Conservation (phyloP, 2,329 filamentous ascomycete genomes). For the Monosporascus sp. region DNA sequence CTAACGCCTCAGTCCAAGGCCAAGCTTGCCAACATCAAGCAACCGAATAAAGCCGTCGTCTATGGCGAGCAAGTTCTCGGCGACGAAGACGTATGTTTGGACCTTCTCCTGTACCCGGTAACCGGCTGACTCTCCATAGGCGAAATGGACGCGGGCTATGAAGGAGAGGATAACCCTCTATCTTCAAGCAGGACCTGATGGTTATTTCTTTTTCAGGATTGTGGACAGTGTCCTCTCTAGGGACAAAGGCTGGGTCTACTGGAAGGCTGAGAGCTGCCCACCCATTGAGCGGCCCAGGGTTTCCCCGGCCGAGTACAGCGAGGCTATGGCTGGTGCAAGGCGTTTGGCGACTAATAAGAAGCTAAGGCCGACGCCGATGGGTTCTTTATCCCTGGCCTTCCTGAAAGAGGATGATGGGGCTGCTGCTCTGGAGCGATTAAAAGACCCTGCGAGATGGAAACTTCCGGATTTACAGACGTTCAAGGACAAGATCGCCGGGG, state of each 20-base stretch:
- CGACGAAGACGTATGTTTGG: constrained; percentile 71
- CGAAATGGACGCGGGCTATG: constrained; percentile 78
- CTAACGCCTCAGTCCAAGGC: constrained; percentile 77
- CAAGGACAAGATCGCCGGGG: constrained; percentile 66
- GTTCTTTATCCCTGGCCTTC: constrained; percentile 72
- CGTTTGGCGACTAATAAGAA: constrained; percentile 67
- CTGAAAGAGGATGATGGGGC: constrained; percentile 61
- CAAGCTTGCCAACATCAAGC: constrained; percentile 62
- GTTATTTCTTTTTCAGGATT: constrained; percentile 92
- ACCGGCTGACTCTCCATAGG: constrained; percentile 37
- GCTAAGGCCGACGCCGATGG: constrained; percentile 62
- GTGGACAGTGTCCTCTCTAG: constrained; percentile 92
- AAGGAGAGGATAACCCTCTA: constrained; percentile 77
- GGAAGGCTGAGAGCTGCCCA: constrained; percentile 93
- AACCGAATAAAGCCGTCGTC: constrained; percentile 79
- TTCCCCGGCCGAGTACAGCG: constrained; percentile 60
- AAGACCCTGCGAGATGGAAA: constrained; percentile 57
- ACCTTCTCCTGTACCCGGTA: background rate
- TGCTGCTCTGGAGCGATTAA: constrained; percentile 64
- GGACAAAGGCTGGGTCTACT: constrained; percentile 98
- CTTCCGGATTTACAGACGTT: constrained; percentile 68
- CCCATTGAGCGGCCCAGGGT: constrained; percentile 75
- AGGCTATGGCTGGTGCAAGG: constrained; percentile 61
- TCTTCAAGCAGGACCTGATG: constrained; percentile 73
- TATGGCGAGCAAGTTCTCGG: constrained; percentile 70